Percentiles rank a stretch among this genome's conserved stretches.
Evolutionary conservation across 768 basidiomycete genomes (phyloP).

Genomic region (Tylopilus plumbeoviolaceoides): DNA sequence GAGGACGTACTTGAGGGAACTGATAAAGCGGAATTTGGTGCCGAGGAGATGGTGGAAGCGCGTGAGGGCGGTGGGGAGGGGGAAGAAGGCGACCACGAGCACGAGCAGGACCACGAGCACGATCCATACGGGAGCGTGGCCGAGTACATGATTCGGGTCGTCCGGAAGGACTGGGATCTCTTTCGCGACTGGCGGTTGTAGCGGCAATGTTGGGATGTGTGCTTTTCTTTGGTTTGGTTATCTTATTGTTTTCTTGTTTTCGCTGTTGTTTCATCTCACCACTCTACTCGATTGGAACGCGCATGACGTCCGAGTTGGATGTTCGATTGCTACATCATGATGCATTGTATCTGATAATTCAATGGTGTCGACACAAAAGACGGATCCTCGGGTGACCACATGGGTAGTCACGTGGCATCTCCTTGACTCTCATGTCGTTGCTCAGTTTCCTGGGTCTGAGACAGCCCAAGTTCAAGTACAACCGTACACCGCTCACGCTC

Average conservation of each 20-base stretch:
- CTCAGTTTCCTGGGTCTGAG: slow-evolving; percentile 26
- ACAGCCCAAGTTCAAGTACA: slow-evolving; percentile 15
- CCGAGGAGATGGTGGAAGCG: slow-evolving; percentile 32
- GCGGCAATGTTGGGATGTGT: slow-evolving; percentile 5
- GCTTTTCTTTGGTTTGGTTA: not conserved
- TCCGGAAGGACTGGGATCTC: slow-evolving; percentile 58
- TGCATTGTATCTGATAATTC: too few relatives aligned
- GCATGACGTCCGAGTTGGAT: slow-evolving; percentile 4
- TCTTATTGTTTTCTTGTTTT: not conserved
- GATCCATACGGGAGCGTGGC: slow-evolving; percentile 67
- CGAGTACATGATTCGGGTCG: slow-evolving; percentile 80
- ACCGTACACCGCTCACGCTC: slow-evolving; percentile 23
- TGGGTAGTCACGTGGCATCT: not conserved
- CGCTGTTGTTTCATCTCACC: slow-evolving; percentile 1
- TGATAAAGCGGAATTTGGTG: slow-evolving; percentile 75
- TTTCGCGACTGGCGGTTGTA: slow-evolving; percentile 71
- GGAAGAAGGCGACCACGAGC: slow-evolving; percentile 38
- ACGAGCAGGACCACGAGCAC: slow-evolving; percentile 33
- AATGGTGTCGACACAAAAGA: too few relatives aligned
- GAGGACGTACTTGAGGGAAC: slow-evolving; percentile 70
- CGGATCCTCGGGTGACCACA: too few relatives aligned
- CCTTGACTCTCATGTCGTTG: slow-evolving; percentile 21
- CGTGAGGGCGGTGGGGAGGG: slow-evolving; percentile 31
- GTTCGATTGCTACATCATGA: slow-evolving; percentile 17
- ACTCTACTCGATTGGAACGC: not conserved